These are phyloP conservation scores for Penicillium coprophilum DNA, from an alignment of 495 filamentous ascomycete species.

Conservation along the genomic window DNA sequence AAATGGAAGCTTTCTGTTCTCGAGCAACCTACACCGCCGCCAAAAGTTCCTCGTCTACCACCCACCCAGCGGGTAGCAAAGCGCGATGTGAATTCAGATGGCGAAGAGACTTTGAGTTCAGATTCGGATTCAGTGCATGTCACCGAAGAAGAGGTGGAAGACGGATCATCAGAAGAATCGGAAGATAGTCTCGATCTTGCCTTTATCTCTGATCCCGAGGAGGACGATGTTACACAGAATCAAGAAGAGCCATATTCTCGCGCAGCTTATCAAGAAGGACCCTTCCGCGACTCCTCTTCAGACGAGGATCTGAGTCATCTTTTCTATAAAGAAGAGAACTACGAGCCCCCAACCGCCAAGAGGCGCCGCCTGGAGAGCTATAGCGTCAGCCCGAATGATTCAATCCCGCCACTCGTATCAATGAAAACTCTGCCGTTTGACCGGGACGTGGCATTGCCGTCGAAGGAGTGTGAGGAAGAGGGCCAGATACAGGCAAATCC, in stretches of 20 bases:
- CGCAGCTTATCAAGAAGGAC: background rate
- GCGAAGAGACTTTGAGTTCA: background rate
- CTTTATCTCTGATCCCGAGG: background rate
- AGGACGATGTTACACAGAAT: background rate
- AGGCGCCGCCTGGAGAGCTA: background rate
- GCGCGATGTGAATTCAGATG: background rate
- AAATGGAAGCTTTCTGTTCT: background rate
- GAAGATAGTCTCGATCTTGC: background rate
- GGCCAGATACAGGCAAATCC: background rate
- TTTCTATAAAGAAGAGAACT: background rate
- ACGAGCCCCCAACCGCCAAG: background rate
- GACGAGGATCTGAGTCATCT: background rate
- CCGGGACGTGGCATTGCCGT: background rate
- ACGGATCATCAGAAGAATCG: background rate
- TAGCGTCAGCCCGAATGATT: too few relatives aligned
- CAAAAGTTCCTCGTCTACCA: background rate
- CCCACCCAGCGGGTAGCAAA: background rate
- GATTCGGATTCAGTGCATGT: background rate
- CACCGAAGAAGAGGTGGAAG: background rate
- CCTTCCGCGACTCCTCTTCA: background rate
- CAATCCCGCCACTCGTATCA: background rate
- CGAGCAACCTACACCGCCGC: background rate
- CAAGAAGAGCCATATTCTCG: background rate
- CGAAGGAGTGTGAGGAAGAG: background rate
- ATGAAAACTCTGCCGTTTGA: background rate